phyloP scores from a whole-genome alignment of 768 basidiomycete genomes.

The Lentinus brumalis region DNA sequence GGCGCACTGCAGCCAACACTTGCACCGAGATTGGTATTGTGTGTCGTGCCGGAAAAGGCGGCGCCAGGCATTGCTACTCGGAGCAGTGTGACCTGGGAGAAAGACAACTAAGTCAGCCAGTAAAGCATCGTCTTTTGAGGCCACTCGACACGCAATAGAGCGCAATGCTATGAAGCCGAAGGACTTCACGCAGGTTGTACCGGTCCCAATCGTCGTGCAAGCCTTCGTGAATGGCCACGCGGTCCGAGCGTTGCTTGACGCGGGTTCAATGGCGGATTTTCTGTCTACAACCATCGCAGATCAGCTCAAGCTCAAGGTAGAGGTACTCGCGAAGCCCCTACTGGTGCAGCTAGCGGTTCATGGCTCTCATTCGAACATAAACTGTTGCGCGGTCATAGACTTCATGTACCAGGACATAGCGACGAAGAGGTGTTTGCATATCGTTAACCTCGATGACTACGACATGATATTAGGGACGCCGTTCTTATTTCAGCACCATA shows the following conservation, averaged over 20 bases:
- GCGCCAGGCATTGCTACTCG: neutral
- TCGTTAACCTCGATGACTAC: slow-evolving; percentile 14
- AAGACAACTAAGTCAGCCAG: neutral
- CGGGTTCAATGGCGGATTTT: slow-evolving; percentile 34
- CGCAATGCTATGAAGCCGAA: too few species aligned
- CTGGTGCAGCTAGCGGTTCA: slow-evolving; percentile 32
- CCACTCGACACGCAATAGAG: slow-evolving; percentile 1
- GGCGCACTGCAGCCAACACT: too few species aligned
- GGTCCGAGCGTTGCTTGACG: slow-evolving; percentile 24
- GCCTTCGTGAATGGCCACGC: slow-evolving; percentile 25
- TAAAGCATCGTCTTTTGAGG: neutral
- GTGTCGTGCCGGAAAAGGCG: too few species aligned
- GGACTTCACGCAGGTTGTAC: too few species aligned
- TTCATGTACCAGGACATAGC: slow-evolving; percentile 10
- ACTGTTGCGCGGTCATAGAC: slow-evolving; percentile 10
- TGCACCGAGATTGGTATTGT: too few species aligned
- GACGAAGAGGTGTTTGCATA: slow-evolving; percentile 3
- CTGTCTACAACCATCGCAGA: slow-evolving; percentile 32
- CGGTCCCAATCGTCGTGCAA: slow-evolving; percentile 15
- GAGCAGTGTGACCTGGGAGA: neutral
- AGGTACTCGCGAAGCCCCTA: slow-evolving; percentile 27
- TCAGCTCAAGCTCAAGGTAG: slow-evolving; percentile 21
- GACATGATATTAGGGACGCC: slow-evolving; percentile 36
- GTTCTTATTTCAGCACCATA: slow-evolving; percentile 25
- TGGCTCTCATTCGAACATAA: slow-evolving; percentile 32